Evolutionary conservation across 331 rosid genomes (phyloP), one percentile per base, ranked within the genome.

Genomic region (Stylosanthes scabra): DNA sequence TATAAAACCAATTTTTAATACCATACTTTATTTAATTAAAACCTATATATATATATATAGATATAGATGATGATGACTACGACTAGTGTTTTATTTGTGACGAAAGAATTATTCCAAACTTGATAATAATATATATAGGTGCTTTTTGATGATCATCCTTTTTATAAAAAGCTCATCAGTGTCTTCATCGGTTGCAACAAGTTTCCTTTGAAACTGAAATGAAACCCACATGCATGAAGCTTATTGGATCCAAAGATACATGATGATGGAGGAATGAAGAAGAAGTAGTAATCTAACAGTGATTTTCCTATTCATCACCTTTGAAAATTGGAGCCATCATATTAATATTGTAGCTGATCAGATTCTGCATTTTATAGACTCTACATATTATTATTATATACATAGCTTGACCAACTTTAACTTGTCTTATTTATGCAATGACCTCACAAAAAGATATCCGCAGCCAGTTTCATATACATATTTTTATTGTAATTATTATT

Each of bases 51-150:
- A 74, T 52, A 46, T 78, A 14, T 56, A 58, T 46, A 74, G 31
- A 71, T 47, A 44, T 44, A 9, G 9, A 7, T 7, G 49, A 44
- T 44, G 58, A 52, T 16, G 42, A 34, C 39, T 34, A 34, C n/a
- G n/a, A n/a, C 39, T 34, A 34, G 39, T 34, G 39, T 34, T 20
- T 20, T 0, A 20, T 20, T 34, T 34, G 39, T 34, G 4, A 34
- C 15, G 41, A 76, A 83, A 76, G 28, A 63, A 78, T 80, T 72
- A 82, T 74, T 85, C 86, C 64, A 83, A 69, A 74, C 84, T 77
- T 74, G 68, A 59, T 68, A 75, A 31, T 29, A 34, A 1, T 34
- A 34, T 31, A 34, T 20, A 34, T 34, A 34, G 39, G 39, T 34
- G 68, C 80, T 83, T 87, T 84, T 78, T 11, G 61, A 34, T 70